Evolutionary conservation across 2,329 filamentous ascomycete species (phyloP), one percentile per base, ranked within the genome.

Genomic region (Fusarium tuaranense): DNA sequence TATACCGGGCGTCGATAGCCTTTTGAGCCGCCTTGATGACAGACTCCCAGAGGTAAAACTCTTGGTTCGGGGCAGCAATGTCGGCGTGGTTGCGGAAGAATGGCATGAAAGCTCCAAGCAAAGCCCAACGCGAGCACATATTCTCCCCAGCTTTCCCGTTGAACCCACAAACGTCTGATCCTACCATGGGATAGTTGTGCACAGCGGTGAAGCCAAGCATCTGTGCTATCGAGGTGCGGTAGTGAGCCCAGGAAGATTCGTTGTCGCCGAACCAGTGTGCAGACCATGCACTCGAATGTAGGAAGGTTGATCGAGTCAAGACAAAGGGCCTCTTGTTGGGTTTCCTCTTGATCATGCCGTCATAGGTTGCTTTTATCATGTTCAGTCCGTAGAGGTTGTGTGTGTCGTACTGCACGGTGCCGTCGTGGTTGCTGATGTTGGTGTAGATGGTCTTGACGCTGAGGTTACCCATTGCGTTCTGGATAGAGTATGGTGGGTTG

Each of bases 221-320:
- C 81, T 95, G 93, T 0, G 93, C 90, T 76, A 97, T 97, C 13
- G 91, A 92, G 81, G 93, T 92, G 82, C 89, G 93, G 89, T 95
- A 93, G 80, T 91, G 93, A 1, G 88, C 87, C 90, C 92, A 96
- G 16, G 89, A 87, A 4, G 91, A 92, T 20, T 86, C 84, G 78
- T 95, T 95, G 81, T 96, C 92, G 38, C 92, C 93, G 34, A 94
- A 93, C 94, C 94, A 97, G 82, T 97, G 94, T 1, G 93, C 94
- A 1, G 93, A 92, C 84, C 89, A 93, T 80, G 90, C 91, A 2
- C 95, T 94, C 1, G 90, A 90, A 4, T 94, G 94, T 12, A 93
- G 88, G 78, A 96, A 97, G 1, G 94, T 97, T 44, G 92, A 94
- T 18, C 95, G 91, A 0, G 93, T 93, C 78, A 97, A 95, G 79